These are phyloP conservation scores for Rhizopogon vulgaris DNA, from an alignment of 768 basidiomycete species.

Conservation along the genomic window DNA sequence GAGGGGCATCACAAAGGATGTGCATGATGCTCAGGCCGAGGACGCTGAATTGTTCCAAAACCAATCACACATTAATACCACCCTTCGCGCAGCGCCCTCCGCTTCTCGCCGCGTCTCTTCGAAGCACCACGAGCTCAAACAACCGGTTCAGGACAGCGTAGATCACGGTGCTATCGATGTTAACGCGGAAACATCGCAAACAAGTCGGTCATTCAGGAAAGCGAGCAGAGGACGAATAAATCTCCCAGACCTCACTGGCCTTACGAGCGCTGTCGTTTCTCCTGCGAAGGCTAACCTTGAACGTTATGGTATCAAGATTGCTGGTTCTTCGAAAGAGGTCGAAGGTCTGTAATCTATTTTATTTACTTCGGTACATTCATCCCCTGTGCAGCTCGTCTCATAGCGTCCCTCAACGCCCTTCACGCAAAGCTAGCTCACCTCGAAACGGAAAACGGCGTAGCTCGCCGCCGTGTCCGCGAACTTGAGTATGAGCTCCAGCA, in stretches of 20 bases:
- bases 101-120: constrained; percentile 2
- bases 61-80: constrained; percentile 1
- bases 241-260: constrained; percentile 78
- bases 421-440: constrained; percentile 67
- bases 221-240: constrained; percentile 40
- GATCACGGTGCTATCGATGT: constrained; percentile 19
- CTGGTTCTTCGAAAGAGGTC: constrained; percentile 46
- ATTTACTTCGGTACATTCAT: not conserved
- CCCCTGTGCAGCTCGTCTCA: constrained; percentile 44
- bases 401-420: constrained; percentile 54
- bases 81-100: not conserved
- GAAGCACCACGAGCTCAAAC: constrained; percentile 1
- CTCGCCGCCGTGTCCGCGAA: constrained; percentile 77
- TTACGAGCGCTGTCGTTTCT: constrained; percentile 72
- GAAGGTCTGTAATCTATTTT: constrained; percentile 43
- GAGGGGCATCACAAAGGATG: constrained; percentile 47
- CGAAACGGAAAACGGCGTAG: constrained; percentile 78
- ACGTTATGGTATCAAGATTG: constrained; percentile 44
- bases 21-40: constrained; percentile 33
- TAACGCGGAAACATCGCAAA: constrained; percentile 3
- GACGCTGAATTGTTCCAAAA: not conserved
- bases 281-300: constrained; percentile 53
- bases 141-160: constrained; percentile 27
- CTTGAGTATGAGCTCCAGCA: constrained; percentile 82
- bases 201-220: constrained; percentile 12